Base-by-base conservation (phyloP, 305 asterid genomes). In the Solanum hybrid region DNA sequence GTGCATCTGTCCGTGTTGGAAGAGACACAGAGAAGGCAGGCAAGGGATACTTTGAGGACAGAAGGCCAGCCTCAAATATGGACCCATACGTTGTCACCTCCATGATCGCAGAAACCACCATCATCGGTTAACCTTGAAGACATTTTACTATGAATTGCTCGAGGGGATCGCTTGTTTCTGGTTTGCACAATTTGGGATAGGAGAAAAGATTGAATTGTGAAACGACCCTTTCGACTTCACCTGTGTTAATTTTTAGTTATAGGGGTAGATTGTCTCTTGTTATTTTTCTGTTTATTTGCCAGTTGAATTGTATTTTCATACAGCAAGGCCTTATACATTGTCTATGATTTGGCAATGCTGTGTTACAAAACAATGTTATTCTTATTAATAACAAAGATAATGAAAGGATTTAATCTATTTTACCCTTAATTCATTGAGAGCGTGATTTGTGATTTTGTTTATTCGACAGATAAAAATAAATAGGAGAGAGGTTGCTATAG, bases 31-130 rank as follows among this genome's bases (percentile, higher is more conserved):
- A 97, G 96, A 95, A 92, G 89, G 98, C 94, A n/a, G 98, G 98
- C 39, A 96, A 96, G 84, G 99, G 99, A 18, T 97, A 97, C 94
- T 97, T 97, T 24, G 99, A 97, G 93, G 98, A 97, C 90, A 92
- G 98, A 90, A 93, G 99, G 94, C 99, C 99, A 3, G 95, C 99
- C 46, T 97, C 98, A 0, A 97, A 97, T 90, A 97, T 97, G 98
- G 99, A 97, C 88, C 99, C 98, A 0, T 97, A 96, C 28, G 69
- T 93, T 0, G 98, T 97, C 61, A 97, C 99, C 11, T 92, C 97
- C 28, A 95, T 97, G 99, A 94, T 97, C 42, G 99, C 98, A 5
- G 96, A 96, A 89, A 97, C 98, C 51, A 97, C 99, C 67, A 84
- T 97, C 46, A 92, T 96, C 34, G 91, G 94, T 90, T 94, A 94